phyloP scores from a whole-genome alignment of 2,329 filamentous ascomycete genomes.

The Fusarium clavum region DNA sequence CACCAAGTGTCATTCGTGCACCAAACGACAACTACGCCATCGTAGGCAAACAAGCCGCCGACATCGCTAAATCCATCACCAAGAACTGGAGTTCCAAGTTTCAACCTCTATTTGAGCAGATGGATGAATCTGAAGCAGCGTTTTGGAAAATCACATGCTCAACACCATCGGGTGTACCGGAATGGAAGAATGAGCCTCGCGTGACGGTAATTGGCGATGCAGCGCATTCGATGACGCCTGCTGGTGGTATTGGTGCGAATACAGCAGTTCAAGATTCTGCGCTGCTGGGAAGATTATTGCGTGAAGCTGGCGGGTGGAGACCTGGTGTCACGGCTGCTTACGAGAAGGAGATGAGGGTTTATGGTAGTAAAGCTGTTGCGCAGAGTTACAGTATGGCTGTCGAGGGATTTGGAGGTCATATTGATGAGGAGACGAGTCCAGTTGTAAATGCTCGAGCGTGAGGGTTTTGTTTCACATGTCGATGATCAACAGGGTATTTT shows the following conservation, averaged over 20 bases:
- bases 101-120: slow-evolving; percentile 68
- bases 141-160: slow-evolving; percentile 77
- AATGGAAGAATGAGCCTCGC: slow-evolving; percentile 68
- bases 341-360: slow-evolving; percentile 71
- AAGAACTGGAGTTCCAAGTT: slow-evolving; percentile 67
- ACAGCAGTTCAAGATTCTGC: slow-evolving; percentile 68
- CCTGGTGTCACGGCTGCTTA: slow-evolving; percentile 67
- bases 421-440: slow-evolving; percentile 55
- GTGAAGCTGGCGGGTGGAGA: slow-evolving; percentile 64
- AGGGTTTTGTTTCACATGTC: background rate
- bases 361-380: slow-evolving; percentile 66
- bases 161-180: slow-evolving; percentile 67
- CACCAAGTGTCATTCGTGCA: slow-evolving; percentile 66
- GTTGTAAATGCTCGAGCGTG: background rate
- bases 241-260: slow-evolving; percentile 67
- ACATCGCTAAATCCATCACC: slow-evolving; percentile 67
- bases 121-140: slow-evolving; percentile 66
- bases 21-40: slow-evolving; percentile 71
- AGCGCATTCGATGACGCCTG: slow-evolving; percentile 68
- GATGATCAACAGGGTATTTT: background rate
- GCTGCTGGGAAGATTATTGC: slow-evolving; percentile 62
- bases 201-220: slow-evolving; percentile 71
- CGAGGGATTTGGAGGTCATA: slow-evolving; percentile 57
- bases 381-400: slow-evolving; percentile 63
- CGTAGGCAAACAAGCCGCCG: slow-evolving; percentile 66